Evolutionary conservation across 164 flowering plant species (phyloP).

Genomic region (Stephania yunnanensis): DNA sequence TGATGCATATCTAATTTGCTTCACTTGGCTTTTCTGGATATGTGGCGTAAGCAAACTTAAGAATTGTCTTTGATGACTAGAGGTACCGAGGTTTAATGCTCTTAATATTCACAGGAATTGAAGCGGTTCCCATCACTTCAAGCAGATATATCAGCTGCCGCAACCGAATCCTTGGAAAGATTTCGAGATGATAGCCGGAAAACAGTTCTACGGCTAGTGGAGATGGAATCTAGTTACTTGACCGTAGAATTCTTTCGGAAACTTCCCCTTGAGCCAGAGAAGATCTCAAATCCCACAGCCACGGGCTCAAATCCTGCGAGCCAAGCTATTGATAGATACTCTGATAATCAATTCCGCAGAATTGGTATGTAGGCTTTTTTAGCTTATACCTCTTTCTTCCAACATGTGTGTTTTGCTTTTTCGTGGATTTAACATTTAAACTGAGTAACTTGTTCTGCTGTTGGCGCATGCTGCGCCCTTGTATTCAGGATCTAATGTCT

Average conservation of each 20-base stretch:
- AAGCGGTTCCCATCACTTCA: constrained; percentile 85
- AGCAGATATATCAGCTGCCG: constrained; percentile 86
- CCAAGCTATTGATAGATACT: constrained; percentile 53
- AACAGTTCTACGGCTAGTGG: constrained; percentile 75
- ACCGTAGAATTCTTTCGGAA: constrained; percentile 92
- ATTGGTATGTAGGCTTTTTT: constrained; percentile 44
- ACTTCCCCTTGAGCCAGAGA: constrained; percentile 67
- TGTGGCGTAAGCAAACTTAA: neutral
- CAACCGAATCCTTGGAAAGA: constrained; percentile 75
- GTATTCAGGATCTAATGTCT: constrained; percentile 49
- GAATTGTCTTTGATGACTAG: neutral
- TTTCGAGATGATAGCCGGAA: constrained; percentile 88
- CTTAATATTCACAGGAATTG: constrained; percentile 51
- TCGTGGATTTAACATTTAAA: neutral
- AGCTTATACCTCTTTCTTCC: neutral
- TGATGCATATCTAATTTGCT: neutral
- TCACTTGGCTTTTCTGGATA: neutral
- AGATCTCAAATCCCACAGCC: constrained; percentile 30
- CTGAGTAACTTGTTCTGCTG: neutral
- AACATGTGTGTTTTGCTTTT: neutral
- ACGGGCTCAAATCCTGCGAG: constrained; percentile 24
- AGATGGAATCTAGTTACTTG: constrained; percentile 87
- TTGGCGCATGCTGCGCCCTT: neutral
- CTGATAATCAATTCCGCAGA: constrained; percentile 65
- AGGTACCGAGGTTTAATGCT: neutral